These are phyloP conservation scores for Amoebophrya sp. DNA, from an alignment of 169 alveolate genomes.

Conservation along the genomic window DNA sequence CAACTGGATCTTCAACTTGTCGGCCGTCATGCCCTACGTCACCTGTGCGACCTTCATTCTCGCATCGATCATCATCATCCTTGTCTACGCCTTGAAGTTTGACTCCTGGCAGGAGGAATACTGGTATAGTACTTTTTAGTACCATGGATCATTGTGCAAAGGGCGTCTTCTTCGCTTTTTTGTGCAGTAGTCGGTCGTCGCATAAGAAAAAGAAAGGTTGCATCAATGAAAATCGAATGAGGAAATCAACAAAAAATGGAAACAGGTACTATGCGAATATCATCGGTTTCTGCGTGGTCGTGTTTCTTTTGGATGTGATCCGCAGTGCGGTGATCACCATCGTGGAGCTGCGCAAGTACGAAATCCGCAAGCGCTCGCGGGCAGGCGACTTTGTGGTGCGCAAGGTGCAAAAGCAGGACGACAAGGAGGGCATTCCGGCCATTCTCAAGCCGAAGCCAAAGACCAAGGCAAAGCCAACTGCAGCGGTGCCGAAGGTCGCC, in stretches of 20 bases:
- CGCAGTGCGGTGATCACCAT: background rate
- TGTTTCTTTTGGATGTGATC: slow-evolving; percentile 21
- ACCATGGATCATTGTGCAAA: too few species aligned
- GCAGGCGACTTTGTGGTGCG: slow-evolving; percentile 15
- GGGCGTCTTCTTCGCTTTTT: too few species aligned
- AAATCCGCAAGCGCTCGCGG: slow-evolving; percentile 27
- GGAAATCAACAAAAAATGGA: too few species aligned
- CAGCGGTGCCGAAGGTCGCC: background rate
- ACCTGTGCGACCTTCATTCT: background rate
- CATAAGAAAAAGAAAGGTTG: too few species aligned
- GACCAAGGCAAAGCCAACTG: background rate
- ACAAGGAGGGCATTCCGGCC: background rate
- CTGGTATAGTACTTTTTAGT: too few species aligned
- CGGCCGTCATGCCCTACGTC: background rate
- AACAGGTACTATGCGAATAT: background rate
- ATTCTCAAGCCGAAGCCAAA: background rate
- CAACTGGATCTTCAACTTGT: background rate
- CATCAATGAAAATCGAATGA: too few species aligned
- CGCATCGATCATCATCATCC: background rate
- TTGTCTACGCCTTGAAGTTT: slow-evolving; percentile 30
- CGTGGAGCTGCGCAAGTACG: slow-evolving; percentile 38
- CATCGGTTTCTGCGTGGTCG: background rate
- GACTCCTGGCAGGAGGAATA: background rate
- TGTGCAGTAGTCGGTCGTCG: too few species aligned
- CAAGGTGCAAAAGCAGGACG: background rate